phyloP scores from a whole-genome alignment of 2,329 filamentous ascomycete genomes.

The Lachnellula arida region DNA sequence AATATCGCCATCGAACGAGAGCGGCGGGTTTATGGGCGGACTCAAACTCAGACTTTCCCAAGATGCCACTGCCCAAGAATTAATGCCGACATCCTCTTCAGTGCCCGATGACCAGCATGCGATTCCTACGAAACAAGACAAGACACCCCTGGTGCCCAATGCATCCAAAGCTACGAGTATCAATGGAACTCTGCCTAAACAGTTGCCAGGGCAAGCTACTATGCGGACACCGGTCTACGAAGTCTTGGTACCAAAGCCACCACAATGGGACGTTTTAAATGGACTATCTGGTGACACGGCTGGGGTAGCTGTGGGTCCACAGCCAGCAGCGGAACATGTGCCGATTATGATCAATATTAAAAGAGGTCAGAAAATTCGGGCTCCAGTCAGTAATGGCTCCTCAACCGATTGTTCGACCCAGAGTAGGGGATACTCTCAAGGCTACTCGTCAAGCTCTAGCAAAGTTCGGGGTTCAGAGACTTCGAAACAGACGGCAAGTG shows the following conservation, averaged over 20 bases:
- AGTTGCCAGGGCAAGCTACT: too few relatives aligned
- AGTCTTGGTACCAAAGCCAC: slow-evolving; percentile 10
- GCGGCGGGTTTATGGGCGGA: slow-evolving; percentile 29
- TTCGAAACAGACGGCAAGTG: slow-evolving; percentile 1
- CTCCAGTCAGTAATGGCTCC: slow-evolving; percentile 13
- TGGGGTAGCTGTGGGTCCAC: neutral
- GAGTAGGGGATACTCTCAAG: slow-evolving; percentile 3
- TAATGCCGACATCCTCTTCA: slow-evolving; percentile 5
- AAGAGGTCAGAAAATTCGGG: slow-evolving; percentile 8
- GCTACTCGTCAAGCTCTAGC: slow-evolving; percentile 9
- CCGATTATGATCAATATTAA: slow-evolving; percentile 16
- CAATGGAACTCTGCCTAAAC: neutral
- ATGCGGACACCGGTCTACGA: slow-evolving; percentile 5
- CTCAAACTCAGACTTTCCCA: slow-evolving; percentile 27
- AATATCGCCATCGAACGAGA: slow-evolving; percentile 3
- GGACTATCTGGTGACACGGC: slow-evolving; percentile 5
- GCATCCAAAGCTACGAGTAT: neutral
- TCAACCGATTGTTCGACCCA: neutral
- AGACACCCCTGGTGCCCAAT: slow-evolving; percentile 4
- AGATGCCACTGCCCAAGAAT: slow-evolving; percentile 19
- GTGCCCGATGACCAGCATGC: neutral
- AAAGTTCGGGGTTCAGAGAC: neutral
- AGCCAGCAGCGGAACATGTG: slow-evolving; percentile 1
- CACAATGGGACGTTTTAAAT: slow-evolving; percentile 16
- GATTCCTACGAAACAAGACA: slow-evolving; percentile 3